These are phyloP conservation scores for Aspergillus pseudoviridinutans DNA, from an alignment of 2,329 filamentous ascomycete genomes.

Conservation along the genomic window DNA sequence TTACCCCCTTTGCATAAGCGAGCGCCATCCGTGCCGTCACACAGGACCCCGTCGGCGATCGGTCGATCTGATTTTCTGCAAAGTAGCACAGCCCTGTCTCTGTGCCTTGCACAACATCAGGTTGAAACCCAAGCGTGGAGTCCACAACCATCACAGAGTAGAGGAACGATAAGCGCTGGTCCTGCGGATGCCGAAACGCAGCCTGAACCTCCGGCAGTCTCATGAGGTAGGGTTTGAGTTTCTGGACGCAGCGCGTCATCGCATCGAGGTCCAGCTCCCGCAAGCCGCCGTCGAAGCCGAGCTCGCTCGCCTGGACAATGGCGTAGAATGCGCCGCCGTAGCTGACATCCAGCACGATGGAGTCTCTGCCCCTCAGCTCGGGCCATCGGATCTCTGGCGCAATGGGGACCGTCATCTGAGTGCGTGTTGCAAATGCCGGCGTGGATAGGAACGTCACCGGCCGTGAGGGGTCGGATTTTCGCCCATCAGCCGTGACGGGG, in stretches of 20 bases:
- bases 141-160: conserved; percentile 43
- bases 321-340: conserved; percentile 47
- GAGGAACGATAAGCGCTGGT: conserved; percentile 32
- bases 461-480: conserved; percentile 35
- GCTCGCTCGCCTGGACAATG: conserved; percentile 32
- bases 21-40: conserved; percentile 37
- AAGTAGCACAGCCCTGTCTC: conserved; percentile 47
- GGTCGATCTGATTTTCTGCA: conserved; percentile 47
- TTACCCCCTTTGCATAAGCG: conserved; percentile 28
- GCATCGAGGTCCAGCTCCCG: conserved; percentile 27
- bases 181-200: conserved; percentile 27
- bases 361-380: conserved; percentile 25
- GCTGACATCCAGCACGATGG: conserved; percentile 33
- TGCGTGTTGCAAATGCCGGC: conserved; percentile 39
- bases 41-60: conserved; percentile 38
- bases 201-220: conserved; percentile 16
- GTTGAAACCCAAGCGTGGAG: conserved; percentile 13
- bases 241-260: conserved; percentile 23
- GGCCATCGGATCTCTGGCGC: conserved; percentile 34
- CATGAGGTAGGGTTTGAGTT: conserved; percentile 13
- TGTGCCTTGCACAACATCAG: conserved; percentile 18
- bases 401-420: conserved; percentile 29
- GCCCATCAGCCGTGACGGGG: conserved; percentile 28
- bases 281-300: conserved; percentile 37
- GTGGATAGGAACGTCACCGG: conserved; percentile 42